phyloP scores from a whole-genome alignment of 306 rosid species.

The Adenanthera pavonina region DNA sequence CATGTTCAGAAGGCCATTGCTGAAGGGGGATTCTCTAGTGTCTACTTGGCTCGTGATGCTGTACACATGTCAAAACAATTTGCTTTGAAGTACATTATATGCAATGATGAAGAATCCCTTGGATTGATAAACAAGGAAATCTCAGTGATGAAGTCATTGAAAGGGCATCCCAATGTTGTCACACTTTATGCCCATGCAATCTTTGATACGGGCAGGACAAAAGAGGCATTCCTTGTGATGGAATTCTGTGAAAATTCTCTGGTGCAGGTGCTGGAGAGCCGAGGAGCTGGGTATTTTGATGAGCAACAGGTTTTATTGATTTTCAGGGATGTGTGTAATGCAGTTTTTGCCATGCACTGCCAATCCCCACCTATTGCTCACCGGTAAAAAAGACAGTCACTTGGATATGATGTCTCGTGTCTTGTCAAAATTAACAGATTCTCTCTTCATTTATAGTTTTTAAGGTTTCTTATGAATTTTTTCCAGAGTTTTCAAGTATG shows the following conservation, averaged over 20 bases:
- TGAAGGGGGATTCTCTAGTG: slow-evolving; percentile 96
- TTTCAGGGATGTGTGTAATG: slow-evolving; percentile 91
- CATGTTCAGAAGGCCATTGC: slow-evolving; percentile 77
- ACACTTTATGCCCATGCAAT: slow-evolving; percentile 79
- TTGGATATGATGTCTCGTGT: slow-evolving; percentile 7
- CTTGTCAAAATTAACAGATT: slow-evolving; percentile 6
- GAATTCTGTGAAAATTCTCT: slow-evolving; percentile 90
- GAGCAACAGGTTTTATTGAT: slow-evolving; percentile 79
- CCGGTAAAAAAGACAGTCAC: slow-evolving; percentile 58
- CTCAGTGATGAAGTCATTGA: slow-evolving; percentile 74
- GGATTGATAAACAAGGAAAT: slow-evolving; percentile 84
- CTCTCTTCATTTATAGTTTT: slow-evolving; percentile 3
- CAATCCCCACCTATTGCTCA: slow-evolving; percentile 93
- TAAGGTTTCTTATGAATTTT: not conserved
- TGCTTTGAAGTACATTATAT: slow-evolving; percentile 92
- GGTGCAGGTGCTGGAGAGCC: slow-evolving; percentile 83
- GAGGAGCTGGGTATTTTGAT: slow-evolving; percentile 84
- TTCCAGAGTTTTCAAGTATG: not conserved
- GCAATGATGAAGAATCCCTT: slow-evolving; percentile 85
- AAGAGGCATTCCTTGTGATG: slow-evolving; percentile 93
- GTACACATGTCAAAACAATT: slow-evolving; percentile 79
- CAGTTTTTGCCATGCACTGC: slow-evolving; percentile 92
- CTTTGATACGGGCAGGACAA: slow-evolving; percentile 88
- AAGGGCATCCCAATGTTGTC: slow-evolving; percentile 90
- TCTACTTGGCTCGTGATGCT: slow-evolving; percentile 87